Base-by-base conservation (phyloP, 2,329 filamentous ascomycete genomes). In the Bipolaris sorokiniana region DNA sequence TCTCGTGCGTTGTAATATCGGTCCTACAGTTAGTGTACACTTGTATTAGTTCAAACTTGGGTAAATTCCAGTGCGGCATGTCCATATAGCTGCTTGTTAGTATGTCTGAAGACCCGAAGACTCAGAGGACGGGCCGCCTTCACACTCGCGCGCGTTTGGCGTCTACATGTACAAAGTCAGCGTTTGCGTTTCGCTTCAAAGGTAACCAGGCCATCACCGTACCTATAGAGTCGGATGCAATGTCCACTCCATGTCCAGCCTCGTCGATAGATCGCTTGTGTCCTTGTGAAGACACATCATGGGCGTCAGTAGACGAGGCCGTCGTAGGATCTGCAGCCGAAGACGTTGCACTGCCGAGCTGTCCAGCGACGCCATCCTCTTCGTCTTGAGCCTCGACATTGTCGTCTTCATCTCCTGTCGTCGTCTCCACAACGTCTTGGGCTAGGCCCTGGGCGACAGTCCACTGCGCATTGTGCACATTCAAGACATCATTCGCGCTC, bases 251-350 rank as follows among this genome's bases (percentile, higher is more conserved):
- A 55, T 70, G 59, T 59, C 65, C 66, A 58, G 71, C 69, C 62
- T 74, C 70, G 58, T 72, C 70, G 53, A 73, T 67, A 15, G 69
- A 67, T 54, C 73, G 66, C 59, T 75, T 75, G 45, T 63, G 68
- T 62, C 69, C 66, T 61, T 72, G 70, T n/a, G 66, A 62, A 42
- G 71, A 73, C 48, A 61, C 49, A 22, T 65, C 55, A 38, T 62
- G 57, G 48, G 59, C 58, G 33, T 66, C 64, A 45, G 59, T 64
- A 45, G 65, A 71, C 57, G 66, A 70, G 66, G 59, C 59, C 34
- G 59, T 64, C 54, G 64, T 57, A 58, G 65, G 62, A 51, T 65
- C 58, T 64, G 65, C 69, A 71, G 59, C 66, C 62, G 62, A 62
- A 70, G 67, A 69, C 61, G 57, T 58, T 57, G 61, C 61, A 58